These are phyloP conservation scores for Zoysia matrella DNA, from an alignment of 202 grass and related monocot genomes.

Conservation along the genomic window DNA sequence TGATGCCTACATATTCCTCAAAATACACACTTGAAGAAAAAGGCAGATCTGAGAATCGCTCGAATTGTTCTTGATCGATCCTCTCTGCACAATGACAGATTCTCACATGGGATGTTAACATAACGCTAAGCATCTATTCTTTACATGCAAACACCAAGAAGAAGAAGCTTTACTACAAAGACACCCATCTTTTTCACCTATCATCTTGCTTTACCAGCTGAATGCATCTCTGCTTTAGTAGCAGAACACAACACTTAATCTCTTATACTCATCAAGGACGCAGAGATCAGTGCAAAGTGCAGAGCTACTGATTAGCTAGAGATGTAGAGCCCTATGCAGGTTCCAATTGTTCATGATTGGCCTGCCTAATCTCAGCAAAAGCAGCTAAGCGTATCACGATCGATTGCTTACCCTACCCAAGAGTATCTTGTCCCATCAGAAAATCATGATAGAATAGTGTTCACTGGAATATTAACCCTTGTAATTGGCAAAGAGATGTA, in stretches of 20 bases:
- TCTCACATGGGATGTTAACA: slow-evolving; percentile 48
- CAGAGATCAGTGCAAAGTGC: slow-evolving; percentile 43
- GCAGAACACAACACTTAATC: slow-evolving; percentile 4
- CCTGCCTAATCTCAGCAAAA: slow-evolving; percentile 35
- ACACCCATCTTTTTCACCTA: slow-evolving; percentile 48
- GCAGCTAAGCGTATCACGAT: slow-evolving; percentile 34
- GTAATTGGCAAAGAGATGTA: slow-evolving; percentile 39
- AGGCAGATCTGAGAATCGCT: slow-evolving; percentile 27
- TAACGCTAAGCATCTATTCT: slow-evolving; percentile 55
- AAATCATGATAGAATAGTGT: slow-evolving; percentile 29
- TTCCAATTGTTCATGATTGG: slow-evolving; percentile 51
- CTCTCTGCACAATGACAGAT: slow-evolving; percentile 34
- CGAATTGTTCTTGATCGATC: slow-evolving; percentile 38
- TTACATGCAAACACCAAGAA: slow-evolving; percentile 43
- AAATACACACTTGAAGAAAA: slow-evolving; percentile 38
- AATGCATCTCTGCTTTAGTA: slow-evolving; percentile 39
- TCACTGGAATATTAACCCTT: slow-evolving; percentile 28
- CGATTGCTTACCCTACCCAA: slow-evolving; percentile 21
- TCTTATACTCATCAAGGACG: slow-evolving; percentile 37
- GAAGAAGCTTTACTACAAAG: slow-evolving; percentile 59
- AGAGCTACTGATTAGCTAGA: slow-evolving; percentile 29
- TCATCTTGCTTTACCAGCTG: slow-evolving; percentile 46
- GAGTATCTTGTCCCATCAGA: slow-evolving; percentile 48
- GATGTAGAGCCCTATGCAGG: slow-evolving; percentile 17
- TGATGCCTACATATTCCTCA: slow-evolving; percentile 43